Conservation (phyloP, 2,329 filamentous ascomycete species). For the Chalaropsis thielavioides region DNA sequence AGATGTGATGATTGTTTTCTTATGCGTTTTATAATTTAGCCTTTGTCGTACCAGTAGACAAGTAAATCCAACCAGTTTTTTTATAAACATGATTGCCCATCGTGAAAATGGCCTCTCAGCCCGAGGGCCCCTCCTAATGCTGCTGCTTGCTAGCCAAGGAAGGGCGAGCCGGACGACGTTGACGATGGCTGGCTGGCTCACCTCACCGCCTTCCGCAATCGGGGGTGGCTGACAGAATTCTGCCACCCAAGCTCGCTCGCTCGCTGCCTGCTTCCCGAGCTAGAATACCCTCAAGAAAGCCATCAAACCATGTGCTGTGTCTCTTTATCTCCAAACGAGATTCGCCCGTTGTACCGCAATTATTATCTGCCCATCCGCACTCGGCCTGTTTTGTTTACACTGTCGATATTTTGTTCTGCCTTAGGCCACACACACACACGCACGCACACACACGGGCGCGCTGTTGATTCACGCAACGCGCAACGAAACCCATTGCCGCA, state of each 20-base stretch:
- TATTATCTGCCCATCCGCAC: too few relatives aligned
- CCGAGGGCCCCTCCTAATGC: too few relatives aligned
- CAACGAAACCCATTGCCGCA: too few relatives aligned
- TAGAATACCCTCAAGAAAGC: neutral
- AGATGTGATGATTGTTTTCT: conserved; percentile 3
- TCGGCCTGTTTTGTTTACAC: too few relatives aligned
- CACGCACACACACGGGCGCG: neutral
- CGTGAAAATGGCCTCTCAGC: too few relatives aligned
- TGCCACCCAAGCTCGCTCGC: neutral
- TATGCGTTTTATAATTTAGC: conserved; percentile 7
- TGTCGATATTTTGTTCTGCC: neutral
- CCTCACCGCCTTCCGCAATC: conserved; percentile 7
- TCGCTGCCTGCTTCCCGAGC: neutral
- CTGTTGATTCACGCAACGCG: too few relatives aligned
- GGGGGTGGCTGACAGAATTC: neutral
- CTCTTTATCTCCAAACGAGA: neutral
- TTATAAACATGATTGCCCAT: neutral
- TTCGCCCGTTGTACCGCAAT: too few relatives aligned
- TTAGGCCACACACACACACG: neutral
- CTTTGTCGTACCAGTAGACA: neutral
- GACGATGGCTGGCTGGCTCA: too few relatives aligned
- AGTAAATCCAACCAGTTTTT: neutral
- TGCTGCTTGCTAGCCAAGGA: too few relatives aligned
- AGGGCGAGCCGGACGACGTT: too few relatives aligned
- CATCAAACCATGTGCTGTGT: neutral